Percentiles rank a stretch among this genome's conserved stretches.
Conservation (phyloP, 1,139 yeast species). For the Chernovozyma aurita region DNA sequence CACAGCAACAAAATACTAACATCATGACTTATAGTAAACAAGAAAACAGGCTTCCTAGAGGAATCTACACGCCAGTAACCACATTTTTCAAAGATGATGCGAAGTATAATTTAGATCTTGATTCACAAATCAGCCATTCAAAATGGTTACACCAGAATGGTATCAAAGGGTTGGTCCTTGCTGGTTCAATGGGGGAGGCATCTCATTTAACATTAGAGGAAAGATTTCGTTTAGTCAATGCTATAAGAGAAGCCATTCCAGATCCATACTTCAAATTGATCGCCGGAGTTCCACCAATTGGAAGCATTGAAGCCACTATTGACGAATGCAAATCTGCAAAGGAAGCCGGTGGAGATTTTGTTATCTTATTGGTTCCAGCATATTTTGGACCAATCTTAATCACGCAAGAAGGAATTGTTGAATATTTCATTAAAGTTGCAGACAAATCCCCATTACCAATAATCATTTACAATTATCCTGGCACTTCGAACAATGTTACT, state of each 20-base stretch:
- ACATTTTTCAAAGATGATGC: constrained; percentile 43
- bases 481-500: constrained; percentile 33
- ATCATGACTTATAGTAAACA: background rate
- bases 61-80: constrained; percentile 46
- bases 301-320: constrained; percentile 25
- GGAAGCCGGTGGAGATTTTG: constrained; percentile 32
- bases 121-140: constrained; percentile 40
- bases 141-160: constrained; percentile 36
- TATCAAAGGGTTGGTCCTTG: constrained; percentile 41
- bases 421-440: constrained; percentile 28
- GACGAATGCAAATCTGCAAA: constrained; percentile 22
- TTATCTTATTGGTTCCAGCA: constrained; percentile 28
- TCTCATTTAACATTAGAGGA: constrained; percentile 32
- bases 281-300: constrained; percentile 32
- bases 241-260: constrained; percentile 22
- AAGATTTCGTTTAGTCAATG: constrained; percentile 20
- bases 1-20: no score
- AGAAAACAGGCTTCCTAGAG: constrained; percentile 10
- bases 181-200: constrained; percentile 46
- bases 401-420: constrained; percentile 31
- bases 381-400: constrained; percentile 32
- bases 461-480: constrained; percentile 34
- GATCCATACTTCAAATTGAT: constrained; percentile 23
- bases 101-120: constrained; percentile 34
- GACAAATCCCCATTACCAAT: constrained; percentile 29